These are phyloP conservation scores for Penicillium verrucosum DNA, from an alignment of 2,329 filamentous ascomycete genomes.

Conservation along the genomic window DNA sequence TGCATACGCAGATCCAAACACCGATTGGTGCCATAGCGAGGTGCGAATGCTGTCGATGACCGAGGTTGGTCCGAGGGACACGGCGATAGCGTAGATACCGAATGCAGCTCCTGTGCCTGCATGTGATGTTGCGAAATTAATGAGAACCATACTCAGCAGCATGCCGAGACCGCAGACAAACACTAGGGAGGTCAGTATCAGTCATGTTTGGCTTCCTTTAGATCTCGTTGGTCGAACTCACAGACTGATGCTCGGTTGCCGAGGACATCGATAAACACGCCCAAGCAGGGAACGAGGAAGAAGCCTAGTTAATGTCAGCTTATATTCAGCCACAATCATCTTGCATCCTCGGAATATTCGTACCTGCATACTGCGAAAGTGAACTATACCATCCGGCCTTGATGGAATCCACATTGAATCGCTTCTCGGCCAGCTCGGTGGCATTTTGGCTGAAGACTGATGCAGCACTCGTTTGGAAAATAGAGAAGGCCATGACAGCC, in stretches of 20 bases:
- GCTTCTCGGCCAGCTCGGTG: conserved; percentile 59
- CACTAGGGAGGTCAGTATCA: conserved; percentile 30
- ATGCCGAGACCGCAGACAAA: conserved; percentile 50
- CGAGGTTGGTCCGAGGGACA: conserved; percentile 54
- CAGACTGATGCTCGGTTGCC: conserved; percentile 52
- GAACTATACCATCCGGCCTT: conserved; percentile 61
- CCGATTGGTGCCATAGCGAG: conserved; percentile 57
- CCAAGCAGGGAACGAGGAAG: conserved; percentile 57
- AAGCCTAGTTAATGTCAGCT: conserved; percentile 38
- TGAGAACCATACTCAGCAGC: conserved; percentile 53
- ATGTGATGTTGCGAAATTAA: conserved; percentile 51
- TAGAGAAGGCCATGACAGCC: conserved; percentile 53
- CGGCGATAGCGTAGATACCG: conserved; percentile 57
- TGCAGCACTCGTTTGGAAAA: conserved; percentile 59
- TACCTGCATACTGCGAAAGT: conserved; percentile 53
- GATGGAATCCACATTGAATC: conserved; percentile 55
- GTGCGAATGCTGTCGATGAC: conserved; percentile 62
- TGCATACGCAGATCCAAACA: conserved; percentile 60
- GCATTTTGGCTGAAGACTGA: conserved; percentile 56
- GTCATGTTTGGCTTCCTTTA: not conserved
- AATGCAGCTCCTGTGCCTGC: conserved; percentile 58
- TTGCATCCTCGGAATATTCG: not conserved
- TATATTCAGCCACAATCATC: not conserved
- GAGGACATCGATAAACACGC: conserved; percentile 55
- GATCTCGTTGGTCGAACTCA: conserved; percentile 22